Evolutionary conservation across 192 early-diverging fungal species (phyloP), one percentile per base, ranked within the genome.

Genomic region (Gaertneriomyces sp.): DNA sequence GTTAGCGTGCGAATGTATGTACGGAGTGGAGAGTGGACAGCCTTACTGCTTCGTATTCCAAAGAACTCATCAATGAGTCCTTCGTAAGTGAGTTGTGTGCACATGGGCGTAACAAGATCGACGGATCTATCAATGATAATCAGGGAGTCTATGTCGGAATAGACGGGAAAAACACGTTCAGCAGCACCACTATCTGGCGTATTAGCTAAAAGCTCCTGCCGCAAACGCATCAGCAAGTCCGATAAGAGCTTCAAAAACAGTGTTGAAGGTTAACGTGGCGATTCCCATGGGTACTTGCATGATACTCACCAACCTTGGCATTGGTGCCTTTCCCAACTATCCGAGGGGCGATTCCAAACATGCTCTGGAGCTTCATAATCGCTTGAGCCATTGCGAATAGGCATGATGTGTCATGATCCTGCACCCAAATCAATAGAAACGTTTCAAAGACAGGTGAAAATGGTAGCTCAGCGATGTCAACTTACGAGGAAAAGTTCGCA

Each of bases 31-130:
- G 40, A 5, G 5, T 56, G 4, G 12, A 40, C 17, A 17, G 8
- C 74, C 82, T 67, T 82, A 90, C 90, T 76, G 66, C 75, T 78
- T 38, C 76, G 72, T 44, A 98, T 95, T 6, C 90, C 88, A 66
- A 90, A 94, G 7, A 90, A 81, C 72, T 98, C 96, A 74, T 96
- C 95, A 63, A 99, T 87, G 19, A 99, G 78, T 4, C 96, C 96
- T 76, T 98, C 92, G 73, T 98, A 99, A 0, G 96, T 98, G 60
- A 98, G 79, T 72, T 95, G 93, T 0, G 94, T 99, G 66, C 93
- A 89, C 41, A 99, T 74, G 7, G 94, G 95, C 4, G 94, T 97
- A 42, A 93, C 78, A 49, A 96, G 64, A 71, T 99, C 96, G 4
- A 94, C 92, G 19, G 80, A 83, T 3, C 95, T 82, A 63, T 99